Evolutionary conservation across 1,139 yeast genomes (phyloP).

Genomic region (Geotrichum candidum): DNA sequence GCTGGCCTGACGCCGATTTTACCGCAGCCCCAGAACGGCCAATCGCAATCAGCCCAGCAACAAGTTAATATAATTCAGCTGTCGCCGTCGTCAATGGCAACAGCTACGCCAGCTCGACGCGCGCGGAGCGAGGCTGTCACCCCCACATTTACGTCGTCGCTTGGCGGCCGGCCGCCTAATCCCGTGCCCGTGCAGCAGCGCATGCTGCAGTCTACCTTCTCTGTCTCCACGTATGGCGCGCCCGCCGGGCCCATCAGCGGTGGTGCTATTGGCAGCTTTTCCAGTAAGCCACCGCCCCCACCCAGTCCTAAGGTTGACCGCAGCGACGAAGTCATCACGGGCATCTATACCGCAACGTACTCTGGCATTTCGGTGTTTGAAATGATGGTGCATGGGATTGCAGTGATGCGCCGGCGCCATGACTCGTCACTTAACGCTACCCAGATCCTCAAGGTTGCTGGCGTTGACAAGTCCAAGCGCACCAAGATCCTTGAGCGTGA

Average conservation of each 20-base stretch:
- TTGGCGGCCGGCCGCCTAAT: slow-evolving; percentile 15
- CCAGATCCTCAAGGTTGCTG: slow-evolving; percentile 81
- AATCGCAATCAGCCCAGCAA: not conserved
- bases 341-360: slow-evolving; percentile 27
- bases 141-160: slow-evolving; percentile 4
- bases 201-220: slow-evolving; percentile 14
- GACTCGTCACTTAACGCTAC: slow-evolving; percentile 92
- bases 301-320: slow-evolving; percentile 9
- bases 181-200: slow-evolving; percentile 14
- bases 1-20: not conserved
- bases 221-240: slow-evolving; percentile 1
- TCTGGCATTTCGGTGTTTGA: slow-evolving; percentile 71
- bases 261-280: not conserved
- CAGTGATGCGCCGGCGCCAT: slow-evolving; percentile 72
- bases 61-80: not conserved
- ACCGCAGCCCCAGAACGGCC: not conserved
- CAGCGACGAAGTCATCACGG: slow-evolving; percentile 8
- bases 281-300: slow-evolving; percentile 1
- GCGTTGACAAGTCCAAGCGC: slow-evolving; percentile 77
- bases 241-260: not conserved
- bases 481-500: slow-evolving; percentile 83
- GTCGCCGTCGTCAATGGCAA: slow-evolving; percentile 2
- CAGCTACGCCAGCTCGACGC: not conserved
- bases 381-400: slow-evolving; percentile 64
- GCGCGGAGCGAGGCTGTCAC: slow-evolving; percentile 1